These are phyloP conservation scores for Coemansia sp. DNA, from an alignment of 192 early-diverging fungal genomes.

Conservation along the genomic window DNA sequence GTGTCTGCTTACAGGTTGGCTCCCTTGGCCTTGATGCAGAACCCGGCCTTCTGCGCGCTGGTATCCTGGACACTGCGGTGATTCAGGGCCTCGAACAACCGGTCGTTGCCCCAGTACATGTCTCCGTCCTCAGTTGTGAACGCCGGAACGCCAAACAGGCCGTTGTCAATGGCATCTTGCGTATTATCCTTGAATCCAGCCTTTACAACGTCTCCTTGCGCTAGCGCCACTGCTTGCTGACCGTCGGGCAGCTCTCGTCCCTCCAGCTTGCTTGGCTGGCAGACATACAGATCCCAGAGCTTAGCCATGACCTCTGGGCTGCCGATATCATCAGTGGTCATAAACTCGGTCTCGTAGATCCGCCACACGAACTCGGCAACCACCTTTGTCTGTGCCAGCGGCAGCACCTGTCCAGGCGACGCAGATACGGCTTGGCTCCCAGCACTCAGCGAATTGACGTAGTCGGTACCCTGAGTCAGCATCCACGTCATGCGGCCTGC, in stretches of 20 bases:
- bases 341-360: conserved; percentile 46
- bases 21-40: conserved; percentile 17
- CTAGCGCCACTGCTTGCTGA: conserved; percentile 24
- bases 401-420: not conserved
- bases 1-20: conserved; percentile 28
- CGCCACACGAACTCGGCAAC: conserved; percentile 48
- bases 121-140: conserved; percentile 58
- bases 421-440: not conserved
- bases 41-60: conserved; percentile 20
- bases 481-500: conserved; percentile 45
- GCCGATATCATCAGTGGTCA: conserved; percentile 33
- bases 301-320: conserved; percentile 22
- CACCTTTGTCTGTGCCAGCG: conserved; percentile 7
- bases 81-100: conserved; percentile 46
- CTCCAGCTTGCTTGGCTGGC: not conserved
- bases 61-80: conserved; percentile 30
- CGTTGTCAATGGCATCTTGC: conserved; percentile 45
- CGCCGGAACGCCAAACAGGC: conserved; percentile 60
- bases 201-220: conserved; percentile 15
- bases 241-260: conserved; percentile 19
- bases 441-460: conserved; percentile 12
- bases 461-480: conserved; percentile 32
- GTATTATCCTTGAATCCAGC: conserved; percentile 44
- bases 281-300: conserved; percentile 40
- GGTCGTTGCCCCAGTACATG: conserved; percentile 65